phyloP scores from a whole-genome alignment of 208 protist genomes.

The Novymonas esmeraldas region DNA sequence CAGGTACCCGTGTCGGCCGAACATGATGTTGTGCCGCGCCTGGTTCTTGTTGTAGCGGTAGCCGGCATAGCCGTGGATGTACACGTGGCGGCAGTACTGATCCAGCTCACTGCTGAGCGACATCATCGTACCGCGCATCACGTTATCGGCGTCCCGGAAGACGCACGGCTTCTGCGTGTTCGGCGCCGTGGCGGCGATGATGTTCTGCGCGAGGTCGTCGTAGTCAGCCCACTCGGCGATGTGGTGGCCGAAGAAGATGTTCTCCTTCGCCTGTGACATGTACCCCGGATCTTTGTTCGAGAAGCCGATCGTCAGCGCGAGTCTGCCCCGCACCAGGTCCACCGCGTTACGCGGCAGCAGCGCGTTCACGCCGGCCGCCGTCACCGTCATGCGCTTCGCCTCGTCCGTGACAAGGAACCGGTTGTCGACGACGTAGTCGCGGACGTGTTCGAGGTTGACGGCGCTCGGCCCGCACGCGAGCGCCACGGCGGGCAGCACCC shows the following conservation, averaged over 20 bases:
- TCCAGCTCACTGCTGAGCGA: constrained; percentile 89
- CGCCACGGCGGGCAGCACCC: constrained; percentile 79
- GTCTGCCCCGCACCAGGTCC: constrained; percentile 74
- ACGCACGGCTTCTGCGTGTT: constrained; percentile 85
- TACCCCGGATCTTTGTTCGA: constrained; percentile 86
- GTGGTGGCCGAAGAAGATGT: constrained; percentile 91
- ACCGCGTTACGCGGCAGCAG: constrained; percentile 75
- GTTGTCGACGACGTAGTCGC: constrained; percentile 83
- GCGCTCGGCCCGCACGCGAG: constrained; percentile 73
- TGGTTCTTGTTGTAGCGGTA: constrained; percentile 83
- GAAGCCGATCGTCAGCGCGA: constrained; percentile 88
- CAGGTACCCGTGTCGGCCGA: constrained; percentile 84
- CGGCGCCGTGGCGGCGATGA: constrained; percentile 83
- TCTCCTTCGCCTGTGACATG: constrained; percentile 79
- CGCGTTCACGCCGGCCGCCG: constrained; percentile 73
- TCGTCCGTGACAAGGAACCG: constrained; percentile 84
- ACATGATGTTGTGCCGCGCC: constrained; percentile 85
- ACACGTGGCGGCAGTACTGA: constrained; percentile 88
- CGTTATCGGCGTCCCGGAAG: constrained; percentile 86
- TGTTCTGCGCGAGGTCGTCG: constrained; percentile 82
- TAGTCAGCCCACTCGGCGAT: constrained; percentile 78
- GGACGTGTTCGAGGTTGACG: constrained; percentile 79
- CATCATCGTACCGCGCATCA: constrained; percentile 90
- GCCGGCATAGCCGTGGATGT: constrained; percentile 88
- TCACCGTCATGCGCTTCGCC: constrained; percentile 61